phyloP scores from a whole-genome alignment of 176 grass and related monocot genomes.

The Triticum timopheevii region DNA sequence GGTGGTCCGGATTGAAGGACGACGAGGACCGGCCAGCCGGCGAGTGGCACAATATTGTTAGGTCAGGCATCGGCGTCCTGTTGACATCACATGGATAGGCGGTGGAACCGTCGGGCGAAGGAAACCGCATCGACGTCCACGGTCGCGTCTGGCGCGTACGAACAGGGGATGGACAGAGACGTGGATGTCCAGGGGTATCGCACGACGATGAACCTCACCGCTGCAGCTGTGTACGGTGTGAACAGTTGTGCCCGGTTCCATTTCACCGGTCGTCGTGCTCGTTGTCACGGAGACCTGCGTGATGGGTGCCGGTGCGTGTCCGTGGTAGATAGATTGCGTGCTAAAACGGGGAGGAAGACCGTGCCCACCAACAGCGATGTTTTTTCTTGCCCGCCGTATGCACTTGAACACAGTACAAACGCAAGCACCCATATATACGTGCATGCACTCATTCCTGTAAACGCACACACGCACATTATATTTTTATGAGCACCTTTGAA shows the following conservation, averaged over 20 bases:
- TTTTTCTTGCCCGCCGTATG: not conserved
- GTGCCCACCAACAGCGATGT: not conserved
- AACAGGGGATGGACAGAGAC: not conserved
- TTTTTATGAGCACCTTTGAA: too few relatives aligned
- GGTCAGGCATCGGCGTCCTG: constrained; percentile 26
- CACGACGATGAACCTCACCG: not conserved
- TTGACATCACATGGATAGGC: not conserved
- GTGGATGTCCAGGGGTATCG: not conserved
- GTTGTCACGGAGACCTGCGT: not conserved
- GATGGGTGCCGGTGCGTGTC: not conserved
- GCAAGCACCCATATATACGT: too few relatives aligned
- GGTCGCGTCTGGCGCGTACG: not conserved
- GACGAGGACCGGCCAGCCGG: not conserved
- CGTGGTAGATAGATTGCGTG: not conserved
- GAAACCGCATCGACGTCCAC: not conserved
- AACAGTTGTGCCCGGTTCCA: not conserved
- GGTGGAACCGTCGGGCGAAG: too few relatives aligned
- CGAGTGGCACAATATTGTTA: not conserved
- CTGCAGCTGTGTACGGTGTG: not conserved
- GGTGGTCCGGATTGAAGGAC: not conserved
- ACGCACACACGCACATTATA: too few relatives aligned
- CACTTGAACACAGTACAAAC: too few relatives aligned
- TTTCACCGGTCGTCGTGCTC: not conserved
- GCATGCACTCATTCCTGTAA: too few relatives aligned
- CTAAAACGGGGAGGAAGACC: not conserved